A percentile compares a stretch with the other conserved stretches of the same genome.
These are phyloP conservation scores for Erythrobasidium yunnanense DNA, from an alignment of 768 basidiomycete species.

Conservation along the genomic window DNA sequence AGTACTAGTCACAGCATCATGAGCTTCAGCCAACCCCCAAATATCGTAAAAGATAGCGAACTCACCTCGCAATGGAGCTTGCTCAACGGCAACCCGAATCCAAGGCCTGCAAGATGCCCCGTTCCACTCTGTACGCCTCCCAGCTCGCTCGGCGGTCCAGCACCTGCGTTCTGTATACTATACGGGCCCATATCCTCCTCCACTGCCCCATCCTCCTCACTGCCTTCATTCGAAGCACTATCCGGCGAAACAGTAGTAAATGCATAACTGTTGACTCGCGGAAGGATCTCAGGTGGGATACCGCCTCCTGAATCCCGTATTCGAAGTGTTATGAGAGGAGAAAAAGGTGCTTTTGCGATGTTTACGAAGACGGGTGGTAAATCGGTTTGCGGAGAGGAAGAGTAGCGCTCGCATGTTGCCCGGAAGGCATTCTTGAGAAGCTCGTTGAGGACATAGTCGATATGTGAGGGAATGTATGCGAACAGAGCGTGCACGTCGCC, in stretches of 20 bases:
- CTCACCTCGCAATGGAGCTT: neutral
- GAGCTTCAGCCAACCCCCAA: neutral
- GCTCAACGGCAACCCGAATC: constrained; percentile 52
- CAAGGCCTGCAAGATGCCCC: constrained; percentile 80
- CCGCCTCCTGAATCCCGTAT: constrained; percentile 81
- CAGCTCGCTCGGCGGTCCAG: neutral
- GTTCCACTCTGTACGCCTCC: constrained; percentile 23
- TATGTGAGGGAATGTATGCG: constrained; percentile 77
- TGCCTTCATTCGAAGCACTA: neutral
- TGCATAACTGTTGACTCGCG: constrained; percentile 13
- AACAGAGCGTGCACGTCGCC: constrained; percentile 50
- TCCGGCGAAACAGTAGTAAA: constrained; percentile 7
- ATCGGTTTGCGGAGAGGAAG: constrained; percentile 42
- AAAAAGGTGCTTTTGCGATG: constrained; percentile 45
- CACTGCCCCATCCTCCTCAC: neutral
- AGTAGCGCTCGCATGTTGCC: constrained; percentile 69
- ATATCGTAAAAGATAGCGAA: neutral
- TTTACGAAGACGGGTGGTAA: constrained; percentile 46
- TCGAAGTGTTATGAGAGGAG: constrained; percentile 53
- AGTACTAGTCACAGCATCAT: constrained; percentile 53
- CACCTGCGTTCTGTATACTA: constrained; percentile 18
- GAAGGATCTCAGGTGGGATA: constrained; percentile 44
- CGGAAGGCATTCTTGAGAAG: constrained; percentile 84
- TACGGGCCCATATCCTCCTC: constrained; percentile 9
- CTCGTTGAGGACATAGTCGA: constrained; percentile 84